Conservation (phyloP, 345 rosid species). For the Syzygium aqueum region DNA sequence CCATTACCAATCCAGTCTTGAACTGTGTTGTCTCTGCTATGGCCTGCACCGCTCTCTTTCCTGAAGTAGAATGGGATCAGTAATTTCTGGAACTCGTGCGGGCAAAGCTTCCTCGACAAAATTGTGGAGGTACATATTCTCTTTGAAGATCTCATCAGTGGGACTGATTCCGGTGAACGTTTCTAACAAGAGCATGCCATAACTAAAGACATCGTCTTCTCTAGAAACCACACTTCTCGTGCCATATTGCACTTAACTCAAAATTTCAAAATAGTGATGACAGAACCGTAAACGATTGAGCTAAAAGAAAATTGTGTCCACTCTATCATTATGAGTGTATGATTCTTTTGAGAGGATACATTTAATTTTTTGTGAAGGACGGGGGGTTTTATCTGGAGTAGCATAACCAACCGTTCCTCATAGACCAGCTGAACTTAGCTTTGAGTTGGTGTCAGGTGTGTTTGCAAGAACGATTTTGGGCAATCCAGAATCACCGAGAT, state of each 20-base stretch:
- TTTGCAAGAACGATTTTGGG: background rate
- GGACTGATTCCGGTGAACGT: conserved; percentile 12
- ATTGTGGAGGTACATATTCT: background rate
- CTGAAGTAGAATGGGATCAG: conserved; percentile 2
- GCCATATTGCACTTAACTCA: conserved; percentile 2
- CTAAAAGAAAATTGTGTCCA: background rate
- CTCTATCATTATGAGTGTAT: background rate
- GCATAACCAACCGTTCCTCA: background rate
- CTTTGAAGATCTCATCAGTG: background rate
- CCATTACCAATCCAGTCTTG: background rate
- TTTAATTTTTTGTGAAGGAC: too few relatives aligned
- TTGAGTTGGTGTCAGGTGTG: background rate
- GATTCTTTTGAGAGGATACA: background rate
- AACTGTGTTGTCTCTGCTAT: background rate
- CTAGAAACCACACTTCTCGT: background rate
- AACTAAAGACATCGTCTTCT: conserved; percentile 15
- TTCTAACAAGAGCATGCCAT: conserved; percentile 16
- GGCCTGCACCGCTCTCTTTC: background rate
- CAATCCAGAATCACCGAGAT: background rate
- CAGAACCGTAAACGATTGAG: background rate
- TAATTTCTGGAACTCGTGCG: background rate
- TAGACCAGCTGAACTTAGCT: background rate
- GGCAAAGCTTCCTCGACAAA: conserved; percentile 7
- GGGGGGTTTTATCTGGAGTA: background rate
- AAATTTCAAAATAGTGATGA: background rate